Conservation (phyloP, 164 flowering plant genomes). For the Amborella trichopoda region DNA sequence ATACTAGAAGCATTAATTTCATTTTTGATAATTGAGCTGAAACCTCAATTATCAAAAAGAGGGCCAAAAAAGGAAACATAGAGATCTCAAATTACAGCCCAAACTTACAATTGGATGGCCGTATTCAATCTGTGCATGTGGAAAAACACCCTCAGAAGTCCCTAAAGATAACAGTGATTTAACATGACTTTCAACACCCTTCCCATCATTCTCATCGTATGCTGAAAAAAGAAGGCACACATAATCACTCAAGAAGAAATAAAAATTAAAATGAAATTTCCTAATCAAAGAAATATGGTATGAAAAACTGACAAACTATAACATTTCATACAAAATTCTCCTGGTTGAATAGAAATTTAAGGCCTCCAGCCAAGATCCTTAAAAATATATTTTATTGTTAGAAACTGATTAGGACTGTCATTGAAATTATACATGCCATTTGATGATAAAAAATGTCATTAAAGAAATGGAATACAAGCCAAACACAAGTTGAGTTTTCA, state of each 20-base stretch:
- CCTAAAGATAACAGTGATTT: conserved; percentile 27
- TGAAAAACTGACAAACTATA: not conserved
- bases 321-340: not conserved
- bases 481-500: too few species aligned
- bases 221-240: conserved; percentile 8
- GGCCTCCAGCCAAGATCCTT: not conserved
- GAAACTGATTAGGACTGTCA: too few species aligned
- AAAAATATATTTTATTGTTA: not conserved
- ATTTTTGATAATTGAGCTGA: too few species aligned
- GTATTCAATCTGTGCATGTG: conserved; percentile 24
- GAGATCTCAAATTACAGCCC: not conserved
- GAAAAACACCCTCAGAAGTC: conserved; percentile 21
- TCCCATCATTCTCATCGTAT: conserved; percentile 22
- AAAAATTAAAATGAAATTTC: not conserved
- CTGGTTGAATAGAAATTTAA: not conserved
- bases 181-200: conserved; percentile 19
- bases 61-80: not conserved
- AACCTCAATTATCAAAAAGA: conserved; percentile 2
- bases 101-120: conserved; percentile 38
- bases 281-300: not conserved
- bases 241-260: not conserved
- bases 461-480: too few species aligned
- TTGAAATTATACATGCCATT: too few species aligned
- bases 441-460: too few species aligned
- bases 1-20: not conserved